Conservation (phyloP, 2,329 filamentous ascomycete genomes). For the Penicillium sp. region DNA sequence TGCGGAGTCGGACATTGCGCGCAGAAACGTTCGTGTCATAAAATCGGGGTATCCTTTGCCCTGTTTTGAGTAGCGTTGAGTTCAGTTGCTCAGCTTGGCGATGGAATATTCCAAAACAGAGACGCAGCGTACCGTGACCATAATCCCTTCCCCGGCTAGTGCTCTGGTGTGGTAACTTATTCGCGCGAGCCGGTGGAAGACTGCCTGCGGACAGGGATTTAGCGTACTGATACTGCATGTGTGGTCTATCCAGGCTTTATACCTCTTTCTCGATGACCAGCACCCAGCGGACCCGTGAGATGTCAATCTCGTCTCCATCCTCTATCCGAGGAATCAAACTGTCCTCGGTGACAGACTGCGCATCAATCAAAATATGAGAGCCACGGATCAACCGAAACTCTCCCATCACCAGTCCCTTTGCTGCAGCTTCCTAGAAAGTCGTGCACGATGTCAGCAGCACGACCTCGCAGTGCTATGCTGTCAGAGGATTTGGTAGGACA, state of each 20-base stretch:
- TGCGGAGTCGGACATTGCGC: conserved; percentile 41
- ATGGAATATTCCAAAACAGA: too few relatives aligned
- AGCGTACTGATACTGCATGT: not conserved
- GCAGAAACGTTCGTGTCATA: conserved; percentile 54
- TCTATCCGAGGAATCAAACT: conserved; percentile 51
- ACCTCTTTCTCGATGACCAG: conserved; percentile 65
- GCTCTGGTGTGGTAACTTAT: conserved; percentile 46
- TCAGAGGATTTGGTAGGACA: conserved; percentile 16
- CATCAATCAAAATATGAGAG: conserved; percentile 36
- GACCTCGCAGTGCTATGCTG: not conserved
- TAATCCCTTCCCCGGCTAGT: conserved; percentile 47
- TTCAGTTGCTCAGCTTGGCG: not conserved
- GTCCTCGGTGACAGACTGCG: conserved; percentile 43
- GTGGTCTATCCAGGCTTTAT: not conserved
- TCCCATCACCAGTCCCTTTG: conserved; percentile 46
- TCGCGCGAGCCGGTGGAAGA: conserved; percentile 56
- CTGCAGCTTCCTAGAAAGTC: conserved; percentile 38
- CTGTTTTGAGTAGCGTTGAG: conserved; percentile 30
- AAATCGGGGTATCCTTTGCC: conserved; percentile 66
- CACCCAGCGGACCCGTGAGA: conserved; percentile 54
- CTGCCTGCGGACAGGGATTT: conserved; percentile 46
- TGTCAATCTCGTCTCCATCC: conserved; percentile 46
- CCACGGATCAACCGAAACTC: conserved; percentile 28
- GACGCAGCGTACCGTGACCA: conserved; percentile 52
- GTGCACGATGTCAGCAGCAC: not conserved